Evolutionary conservation across 768 basidiomycete genomes (phyloP).

Genomic region (Tylopilus rubrobrunneus): DNA sequence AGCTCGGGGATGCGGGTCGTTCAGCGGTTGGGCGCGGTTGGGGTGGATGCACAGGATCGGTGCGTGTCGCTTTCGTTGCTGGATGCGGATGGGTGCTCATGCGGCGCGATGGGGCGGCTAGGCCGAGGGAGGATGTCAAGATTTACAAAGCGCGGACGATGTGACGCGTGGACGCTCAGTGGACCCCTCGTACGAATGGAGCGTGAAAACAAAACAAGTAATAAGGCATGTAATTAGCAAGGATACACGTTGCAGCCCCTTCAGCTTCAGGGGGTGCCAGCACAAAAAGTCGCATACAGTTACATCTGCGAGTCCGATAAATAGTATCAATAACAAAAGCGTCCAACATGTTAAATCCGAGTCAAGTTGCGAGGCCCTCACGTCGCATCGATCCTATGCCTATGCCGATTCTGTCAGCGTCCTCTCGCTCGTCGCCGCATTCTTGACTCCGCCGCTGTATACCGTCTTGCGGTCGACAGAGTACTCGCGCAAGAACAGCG

Average conservation of each 20-base stretch:
- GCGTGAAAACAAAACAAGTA: too few species aligned
- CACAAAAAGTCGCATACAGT: too few species aligned
- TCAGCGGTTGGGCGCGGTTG: conserved; percentile 87
- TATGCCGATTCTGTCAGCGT: not conserved
- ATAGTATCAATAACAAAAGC: not conserved
- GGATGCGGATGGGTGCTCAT: not conserved
- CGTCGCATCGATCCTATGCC: not conserved
- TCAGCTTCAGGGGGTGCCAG: too few species aligned
- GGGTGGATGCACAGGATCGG: conserved; percentile 86
- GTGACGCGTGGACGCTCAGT: not conserved
- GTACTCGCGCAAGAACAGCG: conserved; percentile 34
- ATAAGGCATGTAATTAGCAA: too few species aligned
- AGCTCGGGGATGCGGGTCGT: conserved; percentile 88
- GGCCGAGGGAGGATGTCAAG: conserved; percentile 80
- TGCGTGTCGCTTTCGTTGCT: not conserved
- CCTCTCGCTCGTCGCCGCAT: not conserved
- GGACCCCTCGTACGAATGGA: too few species aligned
- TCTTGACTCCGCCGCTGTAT: conserved; percentile 26
- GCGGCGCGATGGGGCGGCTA: not conserved
- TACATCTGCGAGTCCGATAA: not conserved
- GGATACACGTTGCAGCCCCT: not conserved
- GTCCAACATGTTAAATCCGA: not conserved
- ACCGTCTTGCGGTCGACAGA: conserved; percentile 46
- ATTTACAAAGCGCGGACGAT: conserved; percentile 67
- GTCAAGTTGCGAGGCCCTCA: not conserved